Percentiles rank a stretch among this genome's conserved stretches.
Conservation (phyloP, 2,329 filamentous ascomycete genomes). For the Colletotrichum lindemuthianum region DNA sequence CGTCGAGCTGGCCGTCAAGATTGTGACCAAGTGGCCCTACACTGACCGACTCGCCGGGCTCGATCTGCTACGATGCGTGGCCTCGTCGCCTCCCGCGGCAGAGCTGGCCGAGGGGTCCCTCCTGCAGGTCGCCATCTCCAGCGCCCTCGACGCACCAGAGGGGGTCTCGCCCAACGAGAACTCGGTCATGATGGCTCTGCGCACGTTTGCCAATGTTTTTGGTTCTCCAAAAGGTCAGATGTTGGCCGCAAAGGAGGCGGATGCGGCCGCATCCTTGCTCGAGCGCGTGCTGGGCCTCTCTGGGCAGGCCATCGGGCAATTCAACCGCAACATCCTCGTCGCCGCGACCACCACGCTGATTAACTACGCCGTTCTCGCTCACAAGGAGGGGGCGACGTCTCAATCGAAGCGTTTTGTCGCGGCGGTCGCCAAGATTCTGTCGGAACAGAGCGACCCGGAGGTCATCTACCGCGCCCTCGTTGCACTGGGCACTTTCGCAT, state of each 20-base stretch:
- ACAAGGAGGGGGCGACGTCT: slow-evolving; percentile 52
- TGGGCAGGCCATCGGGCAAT: slow-evolving; percentile 58
- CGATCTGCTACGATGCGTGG: slow-evolving; percentile 86
- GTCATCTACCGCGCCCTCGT: slow-evolving; percentile 85
- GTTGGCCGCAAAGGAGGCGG: slow-evolving; percentile 67
- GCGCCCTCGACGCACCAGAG: slow-evolving; percentile 56
- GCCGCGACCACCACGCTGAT: slow-evolving; percentile 85
- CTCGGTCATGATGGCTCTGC: slow-evolving; percentile 86
- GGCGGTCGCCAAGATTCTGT: slow-evolving; percentile 71
- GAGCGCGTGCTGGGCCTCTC: slow-evolving; percentile 67
- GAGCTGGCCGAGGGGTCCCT: slow-evolving; percentile 66
- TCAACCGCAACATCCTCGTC: slow-evolving; percentile 83
- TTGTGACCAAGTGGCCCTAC: slow-evolving; percentile 83
- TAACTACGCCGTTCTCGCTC: slow-evolving; percentile 82
- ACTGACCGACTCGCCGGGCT: slow-evolving; percentile 83
- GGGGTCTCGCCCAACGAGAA: slow-evolving; percentile 73
- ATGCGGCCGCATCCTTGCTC: slow-evolving; percentile 70
- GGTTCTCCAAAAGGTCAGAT: slow-evolving; percentile 76
- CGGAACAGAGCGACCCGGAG: slow-evolving; percentile 78
- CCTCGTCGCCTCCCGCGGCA: slow-evolving; percentile 74
- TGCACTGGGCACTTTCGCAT: slow-evolving; percentile 80
- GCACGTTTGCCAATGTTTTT: slow-evolving; percentile 87
- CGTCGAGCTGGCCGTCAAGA: slow-evolving; percentile 73
- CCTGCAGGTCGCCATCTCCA: slow-evolving; percentile 62
- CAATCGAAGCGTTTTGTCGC: slow-evolving; percentile 62